Percentiles rank a stretch among this genome's conserved stretches.
phyloP scores from a whole-genome alignment of 2,329 filamentous ascomycete genomes.

The Penicillium sp. region DNA sequence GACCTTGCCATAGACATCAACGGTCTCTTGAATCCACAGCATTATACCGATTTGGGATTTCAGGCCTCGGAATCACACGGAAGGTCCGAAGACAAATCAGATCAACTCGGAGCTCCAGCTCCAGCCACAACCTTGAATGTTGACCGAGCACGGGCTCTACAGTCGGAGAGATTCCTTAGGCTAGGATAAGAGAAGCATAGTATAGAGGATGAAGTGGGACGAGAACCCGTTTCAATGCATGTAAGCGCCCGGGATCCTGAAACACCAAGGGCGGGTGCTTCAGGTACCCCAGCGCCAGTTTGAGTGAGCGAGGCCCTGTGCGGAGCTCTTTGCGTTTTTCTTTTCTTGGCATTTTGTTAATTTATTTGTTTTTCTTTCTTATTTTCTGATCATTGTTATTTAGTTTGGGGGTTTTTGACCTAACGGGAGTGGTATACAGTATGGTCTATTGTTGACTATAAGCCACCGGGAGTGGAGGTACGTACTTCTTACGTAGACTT shows the following conservation, averaged over 20 bases:
- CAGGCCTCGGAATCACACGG: slow-evolving; percentile 1
- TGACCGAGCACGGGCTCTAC: slow-evolving; percentile 1
- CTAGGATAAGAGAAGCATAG: not conserved
- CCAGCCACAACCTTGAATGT: slow-evolving; percentile 18
- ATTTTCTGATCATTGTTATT: not conserved
- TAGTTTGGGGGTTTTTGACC: not conserved
- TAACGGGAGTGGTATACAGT: not conserved
- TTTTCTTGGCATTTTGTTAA: not conserved
- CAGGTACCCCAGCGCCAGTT: slow-evolving; percentile 38
- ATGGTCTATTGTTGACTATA: not conserved
- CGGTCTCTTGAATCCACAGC: not conserved
- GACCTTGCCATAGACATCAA: not conserved
- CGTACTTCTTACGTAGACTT: not conserved
- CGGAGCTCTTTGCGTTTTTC: not conserved
- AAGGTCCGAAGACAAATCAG: slow-evolving; percentile 1
- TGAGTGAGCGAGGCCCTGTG: slow-evolving; percentile 15
- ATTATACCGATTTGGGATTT: not conserved
- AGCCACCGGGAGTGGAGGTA: not conserved
- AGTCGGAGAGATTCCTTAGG: slow-evolving; percentile 15
- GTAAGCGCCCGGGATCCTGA: slow-evolving; percentile 37
- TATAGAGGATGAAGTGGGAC: slow-evolving; percentile 2
- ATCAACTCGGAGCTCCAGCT: slow-evolving; percentile 1
- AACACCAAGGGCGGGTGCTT: slow-evolving; percentile 36
- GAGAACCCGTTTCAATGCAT: slow-evolving; percentile 17
- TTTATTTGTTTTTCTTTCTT: not conserved